Base-by-base conservation (phyloP, 2,329 filamentous ascomycete genomes). In the Epichloe sylvatica region DNA sequence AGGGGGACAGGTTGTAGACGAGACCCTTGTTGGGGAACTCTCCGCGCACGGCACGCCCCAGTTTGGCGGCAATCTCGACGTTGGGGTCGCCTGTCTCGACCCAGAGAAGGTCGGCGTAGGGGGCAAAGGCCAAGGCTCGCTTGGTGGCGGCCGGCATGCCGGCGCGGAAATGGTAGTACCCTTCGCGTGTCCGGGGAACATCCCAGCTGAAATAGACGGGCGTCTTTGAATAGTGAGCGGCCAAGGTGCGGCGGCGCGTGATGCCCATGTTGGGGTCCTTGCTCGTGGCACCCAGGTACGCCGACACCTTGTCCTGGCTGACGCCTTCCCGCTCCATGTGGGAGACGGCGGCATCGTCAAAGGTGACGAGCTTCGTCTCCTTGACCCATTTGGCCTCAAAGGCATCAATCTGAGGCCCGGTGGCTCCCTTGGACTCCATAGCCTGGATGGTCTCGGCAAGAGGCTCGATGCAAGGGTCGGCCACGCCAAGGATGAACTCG, bases 1-100 rank as follows among this genome's bases (percentile, higher is more conserved):
- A 94, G 1, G 92, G 92, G 4, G 84, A 90, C 2, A 98, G 77
- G 70, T 98, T 98, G 72, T 98, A 98, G 0, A 97, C 91, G 23
- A 98, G 77, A 36, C 86, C 85, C 76, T 97, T 97, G 53, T 79
- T 81, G 0, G 89, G 87, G 59, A 79, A 73, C 3, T 69, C 72
- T 0, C 71, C 68, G 49, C 85, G 80, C 53, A 98, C 92, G 43
- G 88, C 78, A 11, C 77, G 76, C 12, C 86, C 86, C 47, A 98
- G 88, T 46, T 76, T 73, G 3, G 77, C 72, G 0, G 87, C 88
- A 35, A 94, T 86, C 46, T 78, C 67, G 11, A 97, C 87, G 56
- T 81, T 83, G 21, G 92, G 91, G 57, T 92, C 85, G 45, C 86
- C 91, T 0, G 92, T 97, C 71, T 98, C 92, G 45, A 97, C 86